phyloP scores from a whole-genome alignment of 2,329 filamentous ascomycete genomes.

The Epichloe scottii region DNA sequence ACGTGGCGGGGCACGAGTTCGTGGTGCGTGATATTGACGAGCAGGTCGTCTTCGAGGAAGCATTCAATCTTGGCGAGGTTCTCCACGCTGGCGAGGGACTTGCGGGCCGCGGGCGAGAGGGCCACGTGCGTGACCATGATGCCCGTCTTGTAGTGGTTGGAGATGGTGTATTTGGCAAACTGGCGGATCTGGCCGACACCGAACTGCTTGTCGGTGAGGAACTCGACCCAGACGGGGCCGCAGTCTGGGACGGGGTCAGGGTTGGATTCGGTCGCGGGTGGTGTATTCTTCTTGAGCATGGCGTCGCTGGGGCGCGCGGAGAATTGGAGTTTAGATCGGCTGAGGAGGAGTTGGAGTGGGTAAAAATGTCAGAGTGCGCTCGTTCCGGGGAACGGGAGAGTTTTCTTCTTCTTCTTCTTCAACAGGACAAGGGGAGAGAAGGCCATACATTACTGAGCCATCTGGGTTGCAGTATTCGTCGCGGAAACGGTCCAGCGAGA shows the following conservation, averaged over 20 bases:
- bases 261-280: conserved; percentile 53
- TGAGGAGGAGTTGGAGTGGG: conserved; percentile 22
- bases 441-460: conserved; percentile 61
- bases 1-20: conserved; percentile 93
- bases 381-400: no score
- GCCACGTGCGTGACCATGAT: conserved; percentile 78
- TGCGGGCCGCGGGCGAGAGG: conserved; percentile 77
- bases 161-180: conserved; percentile 72
- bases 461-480: conserved; percentile 57
- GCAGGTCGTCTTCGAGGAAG: conserved; percentile 87
- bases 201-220: conserved; percentile 66
- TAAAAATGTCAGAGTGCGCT: not conserved
- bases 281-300: conserved; percentile 78
- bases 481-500: conserved; percentile 74
- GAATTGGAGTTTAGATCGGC: conserved; percentile 75
- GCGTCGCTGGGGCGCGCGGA: conserved; percentile 70
- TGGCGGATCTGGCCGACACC: conserved; percentile 86
- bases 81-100: conserved; percentile 68
- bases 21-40: conserved; percentile 97
- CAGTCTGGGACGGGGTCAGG: conserved; percentile 61
- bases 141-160: conserved; percentile 75
- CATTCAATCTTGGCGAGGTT: conserved; percentile 75
- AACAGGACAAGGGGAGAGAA: not conserved
- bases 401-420: not conserved
- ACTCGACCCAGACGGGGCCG: conserved; percentile 88